Conservation (phyloP, 768 basidiomycete genomes). For the Leccinum longicurvipes region DNA sequence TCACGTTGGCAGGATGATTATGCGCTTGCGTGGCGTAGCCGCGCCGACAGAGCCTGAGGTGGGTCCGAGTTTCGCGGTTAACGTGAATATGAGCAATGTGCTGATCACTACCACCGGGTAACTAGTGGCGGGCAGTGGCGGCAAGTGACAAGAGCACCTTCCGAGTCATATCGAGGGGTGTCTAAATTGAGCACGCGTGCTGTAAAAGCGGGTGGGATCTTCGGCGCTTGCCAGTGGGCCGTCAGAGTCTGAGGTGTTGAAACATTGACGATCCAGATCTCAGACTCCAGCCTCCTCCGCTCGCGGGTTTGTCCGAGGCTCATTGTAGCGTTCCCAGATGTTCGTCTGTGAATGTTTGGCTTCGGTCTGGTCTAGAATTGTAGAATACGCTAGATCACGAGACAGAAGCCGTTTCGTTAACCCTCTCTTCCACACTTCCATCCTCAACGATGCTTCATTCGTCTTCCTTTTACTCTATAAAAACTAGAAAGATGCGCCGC, state of each 20-base stretch:
- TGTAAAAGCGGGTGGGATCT: not conserved
- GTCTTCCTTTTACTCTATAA: constrained; percentile 9
- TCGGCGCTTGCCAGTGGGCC: too few species aligned
- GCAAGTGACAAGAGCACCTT: not conserved
- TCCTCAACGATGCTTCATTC: constrained; percentile 5
- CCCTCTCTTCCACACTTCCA: not conserved
- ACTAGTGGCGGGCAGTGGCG: not conserved
- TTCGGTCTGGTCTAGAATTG: constrained; percentile 16
- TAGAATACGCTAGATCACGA: not conserved
- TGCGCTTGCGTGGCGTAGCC: not conserved
- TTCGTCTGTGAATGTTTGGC: not conserved
- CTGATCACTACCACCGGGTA: not conserved
- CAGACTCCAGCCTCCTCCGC: not conserved
- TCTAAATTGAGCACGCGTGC: not conserved
- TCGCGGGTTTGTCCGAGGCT: not conserved
- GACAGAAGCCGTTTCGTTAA: not conserved
- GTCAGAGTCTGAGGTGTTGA: too few species aligned
- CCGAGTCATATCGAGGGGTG: not conserved
- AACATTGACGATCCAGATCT: not conserved
- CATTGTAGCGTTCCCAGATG: not conserved
- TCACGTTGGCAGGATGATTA: not conserved
- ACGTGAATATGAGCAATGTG: not conserved
- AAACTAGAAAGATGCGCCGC: constrained; percentile 13
- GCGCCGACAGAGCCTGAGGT: not conserved
- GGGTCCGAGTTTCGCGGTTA: not conserved